Base-by-base conservation (phyloP, 1,139 yeast genomes). In the Yamadazyma mexicana region DNA sequence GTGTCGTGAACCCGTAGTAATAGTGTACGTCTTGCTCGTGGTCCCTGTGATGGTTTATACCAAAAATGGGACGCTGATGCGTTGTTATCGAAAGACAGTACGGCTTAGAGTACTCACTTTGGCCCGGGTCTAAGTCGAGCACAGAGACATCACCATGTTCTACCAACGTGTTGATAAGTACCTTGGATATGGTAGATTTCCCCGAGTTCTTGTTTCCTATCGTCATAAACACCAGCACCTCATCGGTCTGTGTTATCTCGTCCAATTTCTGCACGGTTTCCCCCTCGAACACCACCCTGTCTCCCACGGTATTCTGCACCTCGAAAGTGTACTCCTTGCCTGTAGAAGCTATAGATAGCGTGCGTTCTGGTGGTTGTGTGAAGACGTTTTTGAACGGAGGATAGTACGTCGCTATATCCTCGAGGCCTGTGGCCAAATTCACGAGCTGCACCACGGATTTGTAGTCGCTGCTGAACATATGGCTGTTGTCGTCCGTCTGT, bases 61-160 rank as follows among this genome's bases (percentile, higher is more conserved):
- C 75, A 37, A 61, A 51, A n/a, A 57, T 46, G 0, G 64, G 59
- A 1, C 47, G 38, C 3, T 42, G 24, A 17, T 54, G 54, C 5
- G 46, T 44, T 0, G 69, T 53, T n/a, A 83, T 55, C 0, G 87
- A 73, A n/a, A 85, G 54, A 17, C 79, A 76, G 31, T 87, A 91
- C 0, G 96, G 94, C 5, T 69, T 66, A 0, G 92, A 79, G 47
- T 75, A 82, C 55, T 87, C 96, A 0, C 95, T 80, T 56, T 89
- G 97, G 0, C 96, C 96, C 0, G 97, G 96, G 58, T 92, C 98
- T 3, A 89, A 59, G 54, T 92, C 98, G 24, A 92, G 51, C 37
- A 81, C 76, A 23, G 75, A 69, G 8, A 66, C 38, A 63, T 61
- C 10, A 47, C 51, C 15, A 27, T 49, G 40, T 8, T 38, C 36